These are phyloP conservation scores for Candida neerlandica DNA, from an alignment of 1,139 yeast genomes.

Conservation along the genomic window DNA sequence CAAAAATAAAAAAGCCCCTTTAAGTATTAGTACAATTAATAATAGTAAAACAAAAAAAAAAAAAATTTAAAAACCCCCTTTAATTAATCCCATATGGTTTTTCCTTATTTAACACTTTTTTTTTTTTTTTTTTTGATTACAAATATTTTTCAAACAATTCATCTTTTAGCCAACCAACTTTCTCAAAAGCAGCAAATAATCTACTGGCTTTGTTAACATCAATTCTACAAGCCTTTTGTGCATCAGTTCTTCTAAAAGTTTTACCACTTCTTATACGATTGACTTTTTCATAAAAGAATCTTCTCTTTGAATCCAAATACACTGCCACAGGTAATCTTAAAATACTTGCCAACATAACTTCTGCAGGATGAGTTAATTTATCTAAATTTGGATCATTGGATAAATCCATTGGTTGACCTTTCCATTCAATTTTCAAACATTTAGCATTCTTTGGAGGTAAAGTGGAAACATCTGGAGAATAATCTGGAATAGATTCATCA, in stretches of 20 bases:
- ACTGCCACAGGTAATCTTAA: constrained; percentile 84
- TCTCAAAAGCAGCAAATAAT: constrained; percentile 88
- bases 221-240: constrained; percentile 95
- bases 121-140: constrained; percentile 7
- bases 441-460: constrained; percentile 68
- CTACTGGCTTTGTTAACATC: constrained; percentile 97
- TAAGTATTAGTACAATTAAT: neutral
- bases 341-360: constrained; percentile 83
- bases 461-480: constrained; percentile 65
- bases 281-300: constrained; percentile 88
- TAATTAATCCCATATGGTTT: neutral
- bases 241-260: constrained; percentile 95
- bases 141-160: constrained; percentile 59
- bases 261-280: constrained; percentile 70
- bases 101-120: neutral
- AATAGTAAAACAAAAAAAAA: no score
- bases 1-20: constrained; percentile 1
- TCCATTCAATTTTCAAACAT: constrained; percentile 92
- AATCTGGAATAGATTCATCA: constrained; percentile 70
- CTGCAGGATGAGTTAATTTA: constrained; percentile 82
- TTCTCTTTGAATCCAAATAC: constrained; percentile 87
- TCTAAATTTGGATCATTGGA: constrained; percentile 69
- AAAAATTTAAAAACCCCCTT: neutral
- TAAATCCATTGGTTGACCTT: constrained; percentile 95
- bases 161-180: constrained; percentile 94